These are phyloP conservation scores for Colletotrichum paranaense DNA, from an alignment of 2,329 filamentous ascomycete species.

Conservation along the genomic window DNA sequence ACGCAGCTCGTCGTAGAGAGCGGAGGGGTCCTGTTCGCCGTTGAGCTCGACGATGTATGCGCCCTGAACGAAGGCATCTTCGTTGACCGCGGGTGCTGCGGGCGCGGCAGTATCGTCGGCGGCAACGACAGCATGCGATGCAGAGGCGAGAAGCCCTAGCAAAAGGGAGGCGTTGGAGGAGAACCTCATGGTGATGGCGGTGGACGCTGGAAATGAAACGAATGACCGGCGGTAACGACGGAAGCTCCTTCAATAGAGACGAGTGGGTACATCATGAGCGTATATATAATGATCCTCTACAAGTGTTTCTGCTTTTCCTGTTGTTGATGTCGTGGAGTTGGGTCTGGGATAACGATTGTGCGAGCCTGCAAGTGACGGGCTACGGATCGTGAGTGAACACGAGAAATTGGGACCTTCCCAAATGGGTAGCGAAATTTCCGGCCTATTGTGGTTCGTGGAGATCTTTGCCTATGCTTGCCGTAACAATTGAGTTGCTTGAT, in stretches of 20 bases:
- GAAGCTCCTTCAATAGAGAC: too few relatives aligned
- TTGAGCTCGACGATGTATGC: conserved; percentile 42
- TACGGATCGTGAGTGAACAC: conserved; percentile 11
- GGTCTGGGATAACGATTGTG: not conserved
- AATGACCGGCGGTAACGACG: conserved; percentile 9
- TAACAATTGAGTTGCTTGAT: not conserved
- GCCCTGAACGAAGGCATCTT: conserved; percentile 36
- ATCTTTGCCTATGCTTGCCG: conserved; percentile 6
- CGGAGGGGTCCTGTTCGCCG: conserved; percentile 28
- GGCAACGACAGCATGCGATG: not conserved
- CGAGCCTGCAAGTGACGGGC: not conserved
- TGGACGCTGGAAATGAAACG: conserved; percentile 16
- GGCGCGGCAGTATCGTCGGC: not conserved
- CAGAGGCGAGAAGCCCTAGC: conserved; percentile 14
- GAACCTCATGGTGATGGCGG: conserved; percentile 21
- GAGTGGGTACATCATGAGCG: not conserved
- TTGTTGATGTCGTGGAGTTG: not conserved
- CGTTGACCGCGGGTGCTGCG: not conserved
- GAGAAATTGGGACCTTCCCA: conserved; percentile 31
- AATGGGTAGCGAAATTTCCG: conserved; percentile 14
- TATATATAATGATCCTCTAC: not conserved
- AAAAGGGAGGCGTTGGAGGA: conserved; percentile 9
- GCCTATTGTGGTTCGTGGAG: not conserved
- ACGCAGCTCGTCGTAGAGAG: conserved; percentile 37
- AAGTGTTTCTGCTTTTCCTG: too few relatives aligned